phyloP scores from a whole-genome alignment of 768 basidiomycete genomes.

The Favolaschia claudopus region DNA sequence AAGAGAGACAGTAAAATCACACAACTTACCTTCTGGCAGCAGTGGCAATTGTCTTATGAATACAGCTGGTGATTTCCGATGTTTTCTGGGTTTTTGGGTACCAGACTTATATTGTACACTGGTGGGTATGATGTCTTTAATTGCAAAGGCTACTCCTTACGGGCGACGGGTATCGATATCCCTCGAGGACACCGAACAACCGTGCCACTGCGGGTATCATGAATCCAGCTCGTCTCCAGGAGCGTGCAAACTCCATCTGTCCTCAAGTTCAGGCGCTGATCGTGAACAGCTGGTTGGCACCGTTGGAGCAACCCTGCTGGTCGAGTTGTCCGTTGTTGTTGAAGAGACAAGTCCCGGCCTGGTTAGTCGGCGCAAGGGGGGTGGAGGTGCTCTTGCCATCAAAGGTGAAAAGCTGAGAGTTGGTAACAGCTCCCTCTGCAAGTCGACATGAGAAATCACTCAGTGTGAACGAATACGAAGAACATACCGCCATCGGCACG shows the following conservation, averaged over 20 bases:
- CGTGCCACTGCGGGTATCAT: no score
- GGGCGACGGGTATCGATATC: no score
- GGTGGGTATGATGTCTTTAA: no score
- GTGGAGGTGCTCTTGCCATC: not conserved
- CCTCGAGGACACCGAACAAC: no score
- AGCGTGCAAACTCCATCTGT: not conserved
- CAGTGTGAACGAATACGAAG: not conserved
- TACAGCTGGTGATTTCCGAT: no score
- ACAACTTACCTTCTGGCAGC: no score
- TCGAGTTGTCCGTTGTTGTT: slow-evolving; percentile 25
- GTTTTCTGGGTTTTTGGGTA: no score
- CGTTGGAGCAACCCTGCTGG: slow-evolving; percentile 18
- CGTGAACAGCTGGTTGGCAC: slow-evolving; percentile 13
- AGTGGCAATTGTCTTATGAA: no score
- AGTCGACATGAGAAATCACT: not conserved
- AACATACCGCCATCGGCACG: slow-evolving; percentile 31
- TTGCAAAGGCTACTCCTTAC: no score
- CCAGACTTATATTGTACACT: no score
- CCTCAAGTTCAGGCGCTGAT: not conserved
- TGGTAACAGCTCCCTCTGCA: slow-evolving; percentile 24
- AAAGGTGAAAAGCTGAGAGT: slow-evolving; percentile 33
- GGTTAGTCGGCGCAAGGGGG: slow-evolving; percentile 25
- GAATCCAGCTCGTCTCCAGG: no score
- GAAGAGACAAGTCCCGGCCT: slow-evolving; percentile 24
- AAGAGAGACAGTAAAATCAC: no score